These are phyloP conservation scores for Aureobasidium sp. DNA, from an alignment of 2,329 filamentous ascomycete genomes.

Conservation along the genomic window DNA sequence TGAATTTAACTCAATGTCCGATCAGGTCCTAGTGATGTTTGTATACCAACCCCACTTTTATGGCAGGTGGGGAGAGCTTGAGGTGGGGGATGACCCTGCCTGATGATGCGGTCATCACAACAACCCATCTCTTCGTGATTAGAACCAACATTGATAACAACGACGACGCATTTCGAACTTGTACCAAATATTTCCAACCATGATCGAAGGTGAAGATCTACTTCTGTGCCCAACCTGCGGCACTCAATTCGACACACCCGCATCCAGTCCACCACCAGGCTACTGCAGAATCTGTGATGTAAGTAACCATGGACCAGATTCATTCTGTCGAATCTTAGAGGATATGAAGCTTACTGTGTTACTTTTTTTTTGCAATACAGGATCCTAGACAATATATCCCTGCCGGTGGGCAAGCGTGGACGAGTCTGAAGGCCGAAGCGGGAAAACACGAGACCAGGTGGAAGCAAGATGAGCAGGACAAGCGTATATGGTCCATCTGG, in stretches of 20 bases:
- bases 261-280: conserved; percentile 40
- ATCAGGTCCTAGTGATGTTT: not conserved
- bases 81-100: not conserved
- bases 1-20: not conserved
- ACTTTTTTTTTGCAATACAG: conserved; percentile 24
- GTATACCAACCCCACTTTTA: not conserved
- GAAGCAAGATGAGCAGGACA: conserved; percentile 38
- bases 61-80: not conserved
- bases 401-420: conserved; percentile 56
- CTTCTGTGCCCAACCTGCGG: conserved; percentile 62
- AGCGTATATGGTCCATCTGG: conserved; percentile 36
- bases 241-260: conserved; percentile 55
- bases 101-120: not conserved
- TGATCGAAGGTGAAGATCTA: conserved; percentile 27
- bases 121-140: not conserved
- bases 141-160: too few relatives aligned
- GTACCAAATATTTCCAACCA: not conserved
- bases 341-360: not conserved
- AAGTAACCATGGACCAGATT: conserved; percentile 21
- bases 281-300: conserved; percentile 72
- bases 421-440: conserved; percentile 41
- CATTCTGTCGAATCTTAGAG: not conserved
- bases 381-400: conserved; percentile 62
- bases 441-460: conserved; percentile 47
- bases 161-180: too few relatives aligned